phyloP scores from a whole-genome alignment of 208 protist species.

The Trypanosoma vivax region DNA sequence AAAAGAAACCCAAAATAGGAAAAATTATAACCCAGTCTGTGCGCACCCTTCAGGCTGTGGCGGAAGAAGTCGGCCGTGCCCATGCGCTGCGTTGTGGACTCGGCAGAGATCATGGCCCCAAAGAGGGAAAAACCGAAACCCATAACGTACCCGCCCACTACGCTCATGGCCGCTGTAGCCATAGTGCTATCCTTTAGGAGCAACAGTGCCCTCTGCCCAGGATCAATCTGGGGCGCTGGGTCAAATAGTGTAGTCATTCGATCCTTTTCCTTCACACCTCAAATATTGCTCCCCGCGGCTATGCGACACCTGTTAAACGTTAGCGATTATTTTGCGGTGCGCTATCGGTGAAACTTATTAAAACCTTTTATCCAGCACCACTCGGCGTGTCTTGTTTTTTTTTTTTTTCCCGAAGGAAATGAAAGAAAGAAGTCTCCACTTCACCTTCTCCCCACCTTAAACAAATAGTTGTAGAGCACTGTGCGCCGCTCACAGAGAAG shows the following conservation, averaged over 20 bases:
- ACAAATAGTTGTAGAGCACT: too few species aligned
- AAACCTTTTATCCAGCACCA: too few species aligned
- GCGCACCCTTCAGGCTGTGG: slow-evolving; percentile 57
- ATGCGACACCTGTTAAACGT: too few species aligned
- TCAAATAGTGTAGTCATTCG: slow-evolving; percentile 62
- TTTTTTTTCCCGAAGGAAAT: too few species aligned
- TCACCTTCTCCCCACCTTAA: too few species aligned
- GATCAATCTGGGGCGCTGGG: slow-evolving; percentile 42
- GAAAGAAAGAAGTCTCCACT: too few species aligned
- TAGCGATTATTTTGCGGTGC: too few species aligned
- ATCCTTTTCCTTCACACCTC: too few species aligned
- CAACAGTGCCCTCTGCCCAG: slow-evolving; percentile 60
- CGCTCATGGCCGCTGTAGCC: slow-evolving; percentile 46
- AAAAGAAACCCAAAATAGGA: slow-evolving; percentile 88
- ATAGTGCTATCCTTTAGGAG: slow-evolving; percentile 56
- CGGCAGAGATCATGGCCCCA: slow-evolving; percentile 76
- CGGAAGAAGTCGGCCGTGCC: slow-evolving; percentile 85
- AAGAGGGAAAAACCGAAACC: slow-evolving; percentile 85
- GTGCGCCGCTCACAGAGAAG: too few species aligned
- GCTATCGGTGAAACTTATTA: too few species aligned
- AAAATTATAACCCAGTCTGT: slow-evolving; percentile 63
- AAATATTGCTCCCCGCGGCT: too few species aligned
- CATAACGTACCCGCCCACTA: slow-evolving; percentile 83
- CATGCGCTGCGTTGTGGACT: slow-evolving; percentile 84
- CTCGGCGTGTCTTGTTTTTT: too few species aligned